These are phyloP conservation scores for Lasiodiplodia sp. DNA, from an alignment of 2,329 filamentous ascomycete species.

Conservation along the genomic window DNA sequence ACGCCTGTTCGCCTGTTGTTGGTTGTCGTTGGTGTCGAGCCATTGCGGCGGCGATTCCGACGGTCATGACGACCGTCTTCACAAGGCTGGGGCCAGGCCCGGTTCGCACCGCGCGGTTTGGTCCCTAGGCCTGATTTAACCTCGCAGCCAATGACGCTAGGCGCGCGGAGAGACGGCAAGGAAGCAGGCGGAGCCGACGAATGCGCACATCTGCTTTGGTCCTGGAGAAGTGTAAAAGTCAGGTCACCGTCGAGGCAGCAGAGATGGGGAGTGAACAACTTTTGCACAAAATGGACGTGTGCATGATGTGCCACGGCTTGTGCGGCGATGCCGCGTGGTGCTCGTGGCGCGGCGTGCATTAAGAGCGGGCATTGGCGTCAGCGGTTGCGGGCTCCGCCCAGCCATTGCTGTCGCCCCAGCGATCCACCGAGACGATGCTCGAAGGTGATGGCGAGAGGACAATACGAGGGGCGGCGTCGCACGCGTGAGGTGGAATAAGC, in stretches of 20 bases:
- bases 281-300: not conserved
- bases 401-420: not conserved
- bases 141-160: conserved; percentile 1
- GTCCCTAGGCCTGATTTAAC: not conserved
- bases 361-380: conserved; percentile 3
- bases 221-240: conserved; percentile 8
- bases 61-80: not conserved
- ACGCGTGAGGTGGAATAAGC: not conserved
- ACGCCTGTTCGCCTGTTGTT: conserved; percentile 8
- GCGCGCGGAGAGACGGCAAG: not conserved
- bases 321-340: conserved; percentile 7
- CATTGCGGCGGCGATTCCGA: not conserved
- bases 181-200: not conserved
- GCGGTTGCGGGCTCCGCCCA: not conserved
- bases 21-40: not conserved
- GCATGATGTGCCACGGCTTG: conserved; percentile 9
- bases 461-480: not conserved
- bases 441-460: not conserved
- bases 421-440: not conserved
- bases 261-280: not conserved
- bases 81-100: not conserved
- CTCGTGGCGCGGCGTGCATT: not conserved
- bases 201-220: not conserved
- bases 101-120: not conserved
- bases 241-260: not conserved